Conservation (phyloP, 2,329 filamentous ascomycete species). For the Dactylellina parvicollis region DNA sequence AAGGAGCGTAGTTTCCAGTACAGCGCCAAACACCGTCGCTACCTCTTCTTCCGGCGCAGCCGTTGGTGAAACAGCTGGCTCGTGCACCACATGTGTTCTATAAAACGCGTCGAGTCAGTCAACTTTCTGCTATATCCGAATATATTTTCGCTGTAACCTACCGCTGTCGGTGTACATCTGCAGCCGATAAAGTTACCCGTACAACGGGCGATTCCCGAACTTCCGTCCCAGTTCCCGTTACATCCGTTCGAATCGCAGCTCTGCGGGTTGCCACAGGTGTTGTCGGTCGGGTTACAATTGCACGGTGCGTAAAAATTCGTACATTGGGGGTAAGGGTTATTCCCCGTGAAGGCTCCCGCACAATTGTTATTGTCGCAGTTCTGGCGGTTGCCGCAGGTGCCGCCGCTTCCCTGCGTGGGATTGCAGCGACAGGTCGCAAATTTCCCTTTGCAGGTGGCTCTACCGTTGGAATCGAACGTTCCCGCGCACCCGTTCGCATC, state of each 20-base stretch:
- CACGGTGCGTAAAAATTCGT: slow-evolving; percentile 18
- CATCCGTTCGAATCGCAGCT: slow-evolving; percentile 22
- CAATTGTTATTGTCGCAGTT: slow-evolving; percentile 11
- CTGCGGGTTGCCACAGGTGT: slow-evolving; percentile 6
- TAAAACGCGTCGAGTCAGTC: neutral
- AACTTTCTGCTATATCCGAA: too few relatives aligned
- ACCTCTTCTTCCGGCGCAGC: slow-evolving; percentile 16
- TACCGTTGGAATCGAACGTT: slow-evolving; percentile 3
- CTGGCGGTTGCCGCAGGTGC: slow-evolving; percentile 7
- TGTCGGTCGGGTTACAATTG: slow-evolving; percentile 15
- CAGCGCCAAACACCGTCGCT: slow-evolving; percentile 31
- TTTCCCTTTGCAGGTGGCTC: slow-evolving; percentile 23
- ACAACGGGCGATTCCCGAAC: slow-evolving; percentile 14
- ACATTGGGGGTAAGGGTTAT: slow-evolving; percentile 23
- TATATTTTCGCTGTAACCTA: neutral
- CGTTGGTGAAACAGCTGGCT: slow-evolving; percentile 6
- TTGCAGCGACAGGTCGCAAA: slow-evolving; percentile 23
- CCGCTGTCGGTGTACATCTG: slow-evolving; percentile 6
- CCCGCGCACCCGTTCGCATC: slow-evolving; percentile 3
- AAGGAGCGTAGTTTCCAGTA: slow-evolving; percentile 8
- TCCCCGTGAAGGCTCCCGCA: slow-evolving; percentile 1
- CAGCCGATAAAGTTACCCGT: slow-evolving; percentile 17
- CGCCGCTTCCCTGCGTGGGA: neutral
- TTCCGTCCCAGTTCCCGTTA: slow-evolving; percentile 15
- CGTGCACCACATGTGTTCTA: neutral